Base-by-base conservation (phyloP, 2,329 filamentous ascomycete genomes). In the Alternaria consortialis region DNA sequence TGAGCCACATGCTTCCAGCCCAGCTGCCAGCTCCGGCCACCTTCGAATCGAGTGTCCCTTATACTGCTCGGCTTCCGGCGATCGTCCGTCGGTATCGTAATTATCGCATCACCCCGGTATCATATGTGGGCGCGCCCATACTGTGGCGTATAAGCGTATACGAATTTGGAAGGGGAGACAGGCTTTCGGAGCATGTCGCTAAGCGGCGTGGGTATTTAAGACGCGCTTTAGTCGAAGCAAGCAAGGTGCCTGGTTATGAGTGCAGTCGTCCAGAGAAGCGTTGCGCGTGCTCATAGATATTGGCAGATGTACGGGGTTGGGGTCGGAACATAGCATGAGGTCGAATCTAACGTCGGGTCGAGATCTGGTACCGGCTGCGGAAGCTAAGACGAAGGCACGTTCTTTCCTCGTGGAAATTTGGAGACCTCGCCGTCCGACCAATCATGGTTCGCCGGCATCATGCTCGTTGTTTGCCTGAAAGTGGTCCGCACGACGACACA, bases 391-490 rank as follows among this genome's bases (percentile, higher is more conserved):
- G 36, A 42, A 44, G 56, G 54, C 36, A 36, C 20, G 31, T 39
- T 60, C 53, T 56, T 34, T 52, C 57, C 44, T 60, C 32, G 17
- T 56, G 52, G 53, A 29, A 32, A 51, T 50, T 37, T 11, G 57
- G 44, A 60, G 17, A 39, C 39, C 37, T 55, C 34, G 31, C 52
- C 27, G 7, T 23, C 58, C 15, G 40, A 23, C 62, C 62, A 64
- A 64, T 64, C 58, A 64, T n/a, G 47, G 15, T n/a, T 31, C 55
- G 36, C 46, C 46, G 27, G 34, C 27, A 52, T 39, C 34, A 53
- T 36, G 40, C 40, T 32, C 6, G 54, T 13, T 8, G 37, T 62
- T 61, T 64, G 62, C 62, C 62, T 64, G 54, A 64, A 62, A 56
- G 23, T 50, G 58, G 54, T 58, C 20, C 62, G 58, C 62, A 62